Base-by-base conservation (phyloP, 768 basidiomycete species). In the Leccinum boreale region DNA sequence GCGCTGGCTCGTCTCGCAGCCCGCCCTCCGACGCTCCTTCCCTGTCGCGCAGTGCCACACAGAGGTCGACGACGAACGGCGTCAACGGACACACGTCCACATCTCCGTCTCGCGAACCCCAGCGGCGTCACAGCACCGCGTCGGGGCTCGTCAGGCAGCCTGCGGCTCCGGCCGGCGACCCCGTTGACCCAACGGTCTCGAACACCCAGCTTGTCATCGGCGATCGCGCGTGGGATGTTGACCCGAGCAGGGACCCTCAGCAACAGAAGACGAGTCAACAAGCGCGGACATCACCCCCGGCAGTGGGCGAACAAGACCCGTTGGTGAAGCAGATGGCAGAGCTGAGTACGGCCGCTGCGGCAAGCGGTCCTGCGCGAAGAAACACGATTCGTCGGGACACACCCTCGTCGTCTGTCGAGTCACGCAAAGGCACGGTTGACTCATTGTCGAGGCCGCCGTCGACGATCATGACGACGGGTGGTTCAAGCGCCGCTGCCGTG, bases 241-340 rank as follows among this genome's bases (percentile, higher is more conserved):
- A 90, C 70, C 79, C 81, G 17, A 76, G 68, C 50, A 81, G 77
- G 63, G 86, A 89, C 62, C 89, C 88, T n/a, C 87, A 87, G 62
- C 72, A 71, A 46, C 75, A 74, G 50, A 59, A 44, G 56, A 1
- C 58, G 1, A 39, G 14, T 33, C 67, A 39, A 10, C 36, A 55
- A 36, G 28, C 57, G 10, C 64, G 67, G 14, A 66, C 62, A 24
- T 73, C 70, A 29, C 63, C 71, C 10, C 65, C 74, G 53, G 17
- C 8, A 39, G 76, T 83, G 7, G 73, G 72, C 0, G 73, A 74
- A 44, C 75, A 77, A 45, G 89, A 90, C 65, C 89, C 88, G 1
- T 72, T 90, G 24, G 83, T 84, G 26, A 83, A 78, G 62, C 86
- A 86, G 62, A 79, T 89, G 77, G 81, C 83, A 57, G 82, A 85